A percentile compares a stretch with the other conserved stretches of the same genome.
Evolutionary conservation across 768 basidiomycete genomes (phyloP).

Genomic region (Russula griseocarnosa): DNA sequence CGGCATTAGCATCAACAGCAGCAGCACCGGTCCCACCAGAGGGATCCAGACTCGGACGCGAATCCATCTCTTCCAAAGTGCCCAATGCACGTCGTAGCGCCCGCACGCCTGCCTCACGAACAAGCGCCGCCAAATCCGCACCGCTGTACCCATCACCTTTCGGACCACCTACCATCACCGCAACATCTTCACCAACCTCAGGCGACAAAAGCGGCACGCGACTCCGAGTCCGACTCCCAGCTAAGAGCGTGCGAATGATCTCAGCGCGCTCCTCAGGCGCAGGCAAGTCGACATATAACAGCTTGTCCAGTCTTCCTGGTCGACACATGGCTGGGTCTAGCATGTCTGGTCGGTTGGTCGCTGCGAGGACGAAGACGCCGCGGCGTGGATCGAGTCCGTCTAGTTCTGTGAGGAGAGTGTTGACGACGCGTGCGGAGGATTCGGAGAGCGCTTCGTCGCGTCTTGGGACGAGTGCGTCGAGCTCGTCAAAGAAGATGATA

Average conservation of each 20-base stretch:
- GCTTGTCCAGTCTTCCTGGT: constrained; percentile 91
- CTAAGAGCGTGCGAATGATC: constrained; percentile 71
- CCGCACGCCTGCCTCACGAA: constrained; percentile 85
- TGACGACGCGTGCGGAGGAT: constrained; percentile 88
- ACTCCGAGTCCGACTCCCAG: constrained; percentile 41
- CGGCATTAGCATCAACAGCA: background rate
- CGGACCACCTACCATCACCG: constrained; percentile 49
- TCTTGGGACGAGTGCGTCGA: constrained; percentile 87
- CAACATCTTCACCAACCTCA: constrained; percentile 34
- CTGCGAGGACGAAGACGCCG: constrained; percentile 88
- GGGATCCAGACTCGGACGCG: background rate
- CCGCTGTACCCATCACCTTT: constrained; percentile 87
- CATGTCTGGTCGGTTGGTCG: constrained; percentile 95
- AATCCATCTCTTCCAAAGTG: constrained; percentile 58
- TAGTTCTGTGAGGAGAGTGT: constrained; percentile 90
- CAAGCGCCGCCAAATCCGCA: constrained; percentile 83
- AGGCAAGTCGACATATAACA: constrained; percentile 90
- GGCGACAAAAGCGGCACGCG: constrained; percentile 54
- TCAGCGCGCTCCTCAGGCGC: constrained; percentile 68
- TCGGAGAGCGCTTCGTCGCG: constrained; percentile 86
- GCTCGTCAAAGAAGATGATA: constrained; percentile 93
- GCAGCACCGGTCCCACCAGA: background rate
- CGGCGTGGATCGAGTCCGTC: constrained; percentile 87
- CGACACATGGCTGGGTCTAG: constrained; percentile 97
- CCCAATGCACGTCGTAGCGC: constrained; percentile 70